A percentile compares a stretch with the other conserved stretches of the same genome.
phyloP scores from a whole-genome alignment of 352 stramenopile species.

The Hyaloperonospora brassicae region DNA sequence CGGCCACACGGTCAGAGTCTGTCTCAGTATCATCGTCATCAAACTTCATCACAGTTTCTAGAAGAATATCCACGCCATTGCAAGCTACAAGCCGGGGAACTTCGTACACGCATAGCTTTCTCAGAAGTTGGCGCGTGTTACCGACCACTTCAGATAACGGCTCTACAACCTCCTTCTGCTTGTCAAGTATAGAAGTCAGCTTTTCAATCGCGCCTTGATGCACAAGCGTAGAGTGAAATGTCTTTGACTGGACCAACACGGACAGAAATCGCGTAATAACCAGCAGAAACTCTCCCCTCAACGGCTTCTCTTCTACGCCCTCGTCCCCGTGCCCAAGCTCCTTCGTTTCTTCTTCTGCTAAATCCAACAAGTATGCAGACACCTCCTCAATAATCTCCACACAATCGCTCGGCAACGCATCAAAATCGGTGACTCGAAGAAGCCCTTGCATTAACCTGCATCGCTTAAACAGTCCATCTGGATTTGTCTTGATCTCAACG shows the following conservation, averaged over 20 bases:
- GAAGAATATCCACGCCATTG: slow-evolving; percentile 54
- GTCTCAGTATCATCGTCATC: slow-evolving; percentile 9
- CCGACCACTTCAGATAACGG: slow-evolving; percentile 23
- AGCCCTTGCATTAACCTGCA: slow-evolving; percentile 50
- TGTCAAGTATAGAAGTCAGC: slow-evolving; percentile 33
- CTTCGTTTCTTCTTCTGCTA: slow-evolving; percentile 21
- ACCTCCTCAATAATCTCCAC: slow-evolving; percentile 58
- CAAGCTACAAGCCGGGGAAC: slow-evolving; percentile 52
- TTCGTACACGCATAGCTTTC: slow-evolving; percentile 51
- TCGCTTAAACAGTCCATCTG: slow-evolving; percentile 55
- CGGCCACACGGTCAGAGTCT: slow-evolving; percentile 25
- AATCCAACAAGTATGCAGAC: slow-evolving; percentile 40
- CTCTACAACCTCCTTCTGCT: slow-evolving; percentile 12
- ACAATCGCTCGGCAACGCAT: slow-evolving; percentile 37
- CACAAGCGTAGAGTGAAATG: slow-evolving; percentile 40
- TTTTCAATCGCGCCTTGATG: slow-evolving; percentile 52
- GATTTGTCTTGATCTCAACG: slow-evolving; percentile 46
- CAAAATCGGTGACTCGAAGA: slow-evolving; percentile 38
- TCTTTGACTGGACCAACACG: slow-evolving; percentile 18
- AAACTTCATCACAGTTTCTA: slow-evolving; percentile 33
- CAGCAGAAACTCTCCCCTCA: slow-evolving; percentile 20
- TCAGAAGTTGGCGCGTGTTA: slow-evolving; percentile 40
- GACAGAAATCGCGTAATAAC: slow-evolving; percentile 43
- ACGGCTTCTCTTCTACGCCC: slow-evolving; percentile 10
- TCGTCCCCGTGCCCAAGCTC: slow-evolving; percentile 13